Evolutionary conservation across 73 alveolate species (phyloP), one percentile per base, ranked within the genome.

Genomic region (Paramecium bursaria): DNA sequence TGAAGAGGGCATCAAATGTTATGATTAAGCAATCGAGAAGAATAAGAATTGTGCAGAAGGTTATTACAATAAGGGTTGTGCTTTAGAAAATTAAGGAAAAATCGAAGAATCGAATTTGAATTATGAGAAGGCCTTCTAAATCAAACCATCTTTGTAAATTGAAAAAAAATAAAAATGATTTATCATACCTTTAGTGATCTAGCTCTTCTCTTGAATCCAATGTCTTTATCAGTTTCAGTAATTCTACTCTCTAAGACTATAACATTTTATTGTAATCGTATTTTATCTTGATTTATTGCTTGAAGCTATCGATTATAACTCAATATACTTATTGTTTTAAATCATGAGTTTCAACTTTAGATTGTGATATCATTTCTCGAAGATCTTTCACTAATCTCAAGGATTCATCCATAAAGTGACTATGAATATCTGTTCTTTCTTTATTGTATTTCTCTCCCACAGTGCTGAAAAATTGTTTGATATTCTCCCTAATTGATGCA

Each of bases 21-120:
- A 50, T 48, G 86, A 74, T 74, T 10, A 15, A 3, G 86, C 86
- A 9, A 74, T 74, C 47, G 17, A 74, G 30, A 1, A 23, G 0
- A 1, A 74, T 23, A 42, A 42, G 19, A 50, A 74, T 74, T 74
- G 86, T 23, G 86, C 86, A 9, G 86, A 74, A 17, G 86, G 75
- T 10, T 74, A 74, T 49, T 74, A 74, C 30, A 74, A 74, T 48
- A 74, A 74, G 46, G 86, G 86, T 33, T 47, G 74, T 74, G 86
- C 86, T 1, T 30, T 74, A 14, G 74, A 74, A 27, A 74, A 74
- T 48, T 30, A 48, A 48, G 86, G 86, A 13, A 74, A 67, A 21
- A 67, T 67, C 14, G 82, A 67, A 19, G 82, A 67, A 21, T 67
- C 82, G 19, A 67, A 67, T 21, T 17, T 25, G 19, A 35, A 42